These are phyloP conservation scores for Cotoneaster glaucophyllus DNA, from an alignment of 306 rosid genomes.

Conservation along the genomic window DNA sequence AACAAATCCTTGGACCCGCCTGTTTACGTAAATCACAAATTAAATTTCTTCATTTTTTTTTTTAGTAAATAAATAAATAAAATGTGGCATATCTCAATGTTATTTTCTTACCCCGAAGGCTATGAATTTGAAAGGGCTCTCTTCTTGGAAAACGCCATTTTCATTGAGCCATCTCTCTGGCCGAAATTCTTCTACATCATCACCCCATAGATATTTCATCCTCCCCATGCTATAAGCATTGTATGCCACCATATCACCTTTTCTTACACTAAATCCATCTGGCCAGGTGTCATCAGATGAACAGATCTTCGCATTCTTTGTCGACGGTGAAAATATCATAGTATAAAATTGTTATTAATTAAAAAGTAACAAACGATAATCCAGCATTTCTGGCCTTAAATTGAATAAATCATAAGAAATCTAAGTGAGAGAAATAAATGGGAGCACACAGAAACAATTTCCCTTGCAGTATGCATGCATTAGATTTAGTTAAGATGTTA, in stretches of 20 bases:
- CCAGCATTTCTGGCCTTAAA: neutral
- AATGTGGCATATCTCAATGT: too few relatives aligned
- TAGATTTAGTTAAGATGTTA: neutral
- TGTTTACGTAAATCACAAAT: neutral
- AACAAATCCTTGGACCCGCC: slow-evolving; percentile 2
- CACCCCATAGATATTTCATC: slow-evolving; percentile 32
- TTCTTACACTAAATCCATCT: slow-evolving; percentile 19
- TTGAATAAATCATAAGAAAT: too few relatives aligned
- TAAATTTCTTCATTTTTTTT: neutral
- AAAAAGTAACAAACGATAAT: too few relatives aligned
- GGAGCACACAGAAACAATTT: too few relatives aligned
- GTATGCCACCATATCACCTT: slow-evolving; percentile 11
- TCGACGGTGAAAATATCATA: too few relatives aligned
- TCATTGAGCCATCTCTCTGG: slow-evolving; percentile 31
- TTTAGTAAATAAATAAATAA: too few relatives aligned
- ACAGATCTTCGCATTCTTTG: slow-evolving; percentile 11
- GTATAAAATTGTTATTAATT: neutral
- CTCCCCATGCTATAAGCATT: slow-evolving; percentile 28
- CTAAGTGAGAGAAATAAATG: too few relatives aligned
- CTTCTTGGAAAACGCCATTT: slow-evolving; percentile 20
- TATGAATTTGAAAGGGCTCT: slow-evolving; percentile 27
- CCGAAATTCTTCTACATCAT: slow-evolving; percentile 26
- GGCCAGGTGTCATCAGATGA: slow-evolving; percentile 17
- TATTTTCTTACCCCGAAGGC: slow-evolving; percentile 1
- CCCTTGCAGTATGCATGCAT: neutral